Conservation (phyloP, 164 flowering plant species). For the Umbilicus rupestris region DNA sequence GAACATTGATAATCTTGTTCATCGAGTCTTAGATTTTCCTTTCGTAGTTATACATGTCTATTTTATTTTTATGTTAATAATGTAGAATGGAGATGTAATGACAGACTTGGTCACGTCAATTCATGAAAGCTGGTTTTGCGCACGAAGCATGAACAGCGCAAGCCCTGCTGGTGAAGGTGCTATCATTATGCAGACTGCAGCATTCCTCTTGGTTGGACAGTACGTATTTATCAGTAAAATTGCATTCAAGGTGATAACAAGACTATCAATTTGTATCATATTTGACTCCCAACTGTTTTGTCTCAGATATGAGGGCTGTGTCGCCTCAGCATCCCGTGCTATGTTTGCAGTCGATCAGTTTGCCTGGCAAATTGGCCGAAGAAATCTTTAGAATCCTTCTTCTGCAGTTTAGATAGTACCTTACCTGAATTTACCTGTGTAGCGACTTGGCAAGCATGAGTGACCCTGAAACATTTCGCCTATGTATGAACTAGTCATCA, state of each 20-base stretch:
- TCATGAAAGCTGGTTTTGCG: slow-evolving; percentile 80
- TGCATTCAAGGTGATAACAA: too few species aligned
- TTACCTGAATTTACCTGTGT: too few species aligned
- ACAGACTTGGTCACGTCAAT: slow-evolving; percentile 82
- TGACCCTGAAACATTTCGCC: too few species aligned
- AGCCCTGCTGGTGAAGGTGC: slow-evolving; percentile 88
- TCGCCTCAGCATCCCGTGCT: slow-evolving; percentile 80
- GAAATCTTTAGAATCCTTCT: slow-evolving; percentile 36
- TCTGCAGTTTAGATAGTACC: too few species aligned
- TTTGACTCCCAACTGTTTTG: background rate
- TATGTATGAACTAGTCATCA: too few species aligned
- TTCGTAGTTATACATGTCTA: too few species aligned
- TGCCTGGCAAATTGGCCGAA: slow-evolving; percentile 43
- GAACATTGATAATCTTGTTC: background rate
- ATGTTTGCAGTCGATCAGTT: slow-evolving; percentile 74
- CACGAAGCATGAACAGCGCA: slow-evolving; percentile 70
- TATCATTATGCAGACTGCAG: slow-evolving; percentile 67
- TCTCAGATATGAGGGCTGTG: slow-evolving; percentile 76
- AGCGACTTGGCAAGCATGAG: too few species aligned
- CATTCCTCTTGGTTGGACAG: slow-evolving; percentile 73
- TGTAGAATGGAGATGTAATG: background rate
- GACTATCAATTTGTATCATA: background rate
- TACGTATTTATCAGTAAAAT: slow-evolving; percentile 22
- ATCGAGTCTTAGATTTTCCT: background rate
- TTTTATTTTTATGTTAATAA: background rate